Evolutionary conservation across 169 alveolate species (phyloP).

Genomic region (Plasmodium malariae): DNA sequence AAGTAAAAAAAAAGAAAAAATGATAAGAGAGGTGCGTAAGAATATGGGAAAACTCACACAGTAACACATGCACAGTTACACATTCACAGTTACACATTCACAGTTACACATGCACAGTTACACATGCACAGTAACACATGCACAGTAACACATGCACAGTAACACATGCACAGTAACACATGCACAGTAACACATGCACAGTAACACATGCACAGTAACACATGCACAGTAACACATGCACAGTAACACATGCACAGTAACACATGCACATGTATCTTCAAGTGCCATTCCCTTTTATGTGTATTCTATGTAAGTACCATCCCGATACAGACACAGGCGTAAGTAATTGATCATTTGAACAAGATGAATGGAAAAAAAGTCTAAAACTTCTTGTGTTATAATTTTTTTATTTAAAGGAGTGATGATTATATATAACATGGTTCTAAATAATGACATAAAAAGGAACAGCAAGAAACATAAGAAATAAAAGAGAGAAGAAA

Average conservation of each 20-base stretch:
- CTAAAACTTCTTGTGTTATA: slow-evolving; percentile 3
- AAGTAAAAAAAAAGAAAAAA: too few species aligned
- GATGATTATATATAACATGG: slow-evolving; percentile 15
- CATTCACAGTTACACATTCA: too few species aligned
- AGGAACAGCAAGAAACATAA: slow-evolving; percentile 10
- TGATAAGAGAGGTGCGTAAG: too few species aligned
- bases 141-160: too few species aligned
- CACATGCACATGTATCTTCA: neutral
- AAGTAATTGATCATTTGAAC: slow-evolving; percentile 9
- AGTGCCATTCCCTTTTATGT: neutral
- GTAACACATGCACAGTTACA: too few species aligned
- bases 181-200: too few species aligned
- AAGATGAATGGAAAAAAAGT: slow-evolving; percentile 9
- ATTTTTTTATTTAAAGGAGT: slow-evolving; percentile 19
- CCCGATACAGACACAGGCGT: neutral
- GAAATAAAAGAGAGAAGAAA: slow-evolving; percentile 19
- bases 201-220: too few species aligned
- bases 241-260: neutral
- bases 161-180: too few species aligned
- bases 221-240: neutral
- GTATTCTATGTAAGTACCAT: neutral
- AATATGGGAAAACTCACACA: too few species aligned
- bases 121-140: too few species aligned
- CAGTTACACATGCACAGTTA: too few species aligned
- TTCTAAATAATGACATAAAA: slow-evolving; percentile 8